These are phyloP conservation scores for Phenoliferia sp. DNA, from an alignment of 1,284 basidiomycete genomes.

Conservation along the genomic window DNA sequence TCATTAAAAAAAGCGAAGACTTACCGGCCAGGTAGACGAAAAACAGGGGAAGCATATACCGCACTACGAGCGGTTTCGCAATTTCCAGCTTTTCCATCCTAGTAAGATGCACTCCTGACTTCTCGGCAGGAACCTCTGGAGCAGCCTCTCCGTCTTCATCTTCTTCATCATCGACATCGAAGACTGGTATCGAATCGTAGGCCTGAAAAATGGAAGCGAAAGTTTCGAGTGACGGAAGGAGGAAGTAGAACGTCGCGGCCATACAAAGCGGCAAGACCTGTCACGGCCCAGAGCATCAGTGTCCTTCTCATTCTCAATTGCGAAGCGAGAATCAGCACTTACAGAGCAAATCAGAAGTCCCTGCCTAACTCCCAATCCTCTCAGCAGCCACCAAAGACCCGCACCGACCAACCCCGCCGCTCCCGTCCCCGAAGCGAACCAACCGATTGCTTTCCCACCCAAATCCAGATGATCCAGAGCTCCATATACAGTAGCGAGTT, in stretches of 20 bases:
- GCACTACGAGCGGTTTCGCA: constrained; percentile 33
- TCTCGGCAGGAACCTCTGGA: not conserved
- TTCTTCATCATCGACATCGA: constrained; percentile 47
- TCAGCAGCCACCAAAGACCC: constrained; percentile 88
- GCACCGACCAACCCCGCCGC: constrained; percentile 90
- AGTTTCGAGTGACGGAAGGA: constrained; percentile 55
- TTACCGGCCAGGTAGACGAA: constrained; percentile 61
- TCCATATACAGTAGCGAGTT: constrained; percentile 64
- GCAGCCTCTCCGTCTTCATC: constrained; percentile 13
- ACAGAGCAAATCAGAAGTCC: constrained; percentile 66
- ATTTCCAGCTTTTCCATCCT: constrained; percentile 34
- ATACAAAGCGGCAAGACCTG: constrained; percentile 71
- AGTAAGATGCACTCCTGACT: constrained; percentile 14
- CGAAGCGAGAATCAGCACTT: not conserved
- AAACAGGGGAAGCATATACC: constrained; percentile 40
- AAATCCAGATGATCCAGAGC: constrained; percentile 15
- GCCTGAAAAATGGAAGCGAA: constrained; percentile 46
- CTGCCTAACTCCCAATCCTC: constrained; percentile 72
- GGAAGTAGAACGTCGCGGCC: constrained; percentile 64
- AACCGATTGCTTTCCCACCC: constrained; percentile 37
- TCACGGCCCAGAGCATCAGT: not conserved
- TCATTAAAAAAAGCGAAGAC: constrained; percentile 23
- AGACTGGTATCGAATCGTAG: constrained; percentile 37
- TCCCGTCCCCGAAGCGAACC: constrained; percentile 69
- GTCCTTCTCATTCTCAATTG: not conserved